A percentile compares a stretch with the other conserved stretches of the same genome.
These are phyloP conservation scores for Beta corolliflora DNA, from an alignment of 179 eudicot species.

Conservation along the genomic window DNA sequence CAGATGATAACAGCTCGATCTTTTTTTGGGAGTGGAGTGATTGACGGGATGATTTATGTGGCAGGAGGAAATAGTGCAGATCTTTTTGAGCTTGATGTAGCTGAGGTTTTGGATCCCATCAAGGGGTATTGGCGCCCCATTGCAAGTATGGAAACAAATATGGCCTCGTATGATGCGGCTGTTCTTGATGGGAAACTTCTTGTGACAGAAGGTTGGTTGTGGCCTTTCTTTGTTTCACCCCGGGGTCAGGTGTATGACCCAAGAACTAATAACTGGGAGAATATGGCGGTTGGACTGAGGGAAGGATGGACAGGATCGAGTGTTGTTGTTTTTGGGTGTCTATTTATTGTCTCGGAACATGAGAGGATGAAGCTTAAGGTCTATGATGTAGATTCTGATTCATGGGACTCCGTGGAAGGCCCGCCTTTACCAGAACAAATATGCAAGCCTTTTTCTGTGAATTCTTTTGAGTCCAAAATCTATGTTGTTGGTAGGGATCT, in stretches of 20 bases:
- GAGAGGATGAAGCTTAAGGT: constrained; percentile 92
- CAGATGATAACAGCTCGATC: constrained; percentile 82
- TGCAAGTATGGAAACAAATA: constrained; percentile 68
- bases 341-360: constrained; percentile 91
- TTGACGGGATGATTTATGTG: constrained; percentile 81
- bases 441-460: constrained; percentile 91
- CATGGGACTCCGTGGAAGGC: constrained; percentile 84
- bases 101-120: constrained; percentile 69
- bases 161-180: constrained; percentile 88
- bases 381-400: constrained; percentile 60
- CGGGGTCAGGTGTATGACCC: constrained; percentile 93
- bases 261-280: constrained; percentile 66
- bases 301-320: constrained; percentile 99
- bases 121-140: constrained; percentile 63
- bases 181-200: constrained; percentile 84
- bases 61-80: constrained; percentile 85
- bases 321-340: constrained; percentile 63
- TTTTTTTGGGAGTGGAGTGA: constrained; percentile 79
- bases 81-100: constrained; percentile 76
- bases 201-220: constrained; percentile 95
- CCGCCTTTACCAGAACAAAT: constrained; percentile 83
- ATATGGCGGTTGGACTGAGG: constrained; percentile 75
- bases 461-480: constrained; percentile 54
- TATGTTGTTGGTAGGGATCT: constrained; percentile 82
- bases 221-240: constrained; percentile 92